These are phyloP conservation scores for Ciborinia camelliae DNA, from an alignment of 2,329 filamentous ascomycete genomes.

Conservation along the genomic window DNA sequence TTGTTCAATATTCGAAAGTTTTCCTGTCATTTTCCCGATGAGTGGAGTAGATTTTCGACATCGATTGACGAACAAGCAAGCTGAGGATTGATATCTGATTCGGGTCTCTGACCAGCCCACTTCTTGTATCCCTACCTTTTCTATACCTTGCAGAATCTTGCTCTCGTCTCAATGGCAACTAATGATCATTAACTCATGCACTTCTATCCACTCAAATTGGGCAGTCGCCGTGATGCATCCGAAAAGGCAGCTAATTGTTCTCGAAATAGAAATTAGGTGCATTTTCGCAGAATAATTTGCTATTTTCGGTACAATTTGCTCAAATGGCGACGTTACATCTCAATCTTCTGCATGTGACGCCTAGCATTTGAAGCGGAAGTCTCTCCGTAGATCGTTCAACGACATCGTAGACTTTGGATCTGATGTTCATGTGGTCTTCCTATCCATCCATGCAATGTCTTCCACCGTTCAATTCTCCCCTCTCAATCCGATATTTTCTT, in stretches of 20 bases:
- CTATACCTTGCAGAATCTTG: neutral
- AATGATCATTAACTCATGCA: neutral
- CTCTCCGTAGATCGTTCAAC: neutral
- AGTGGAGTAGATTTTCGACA: neutral
- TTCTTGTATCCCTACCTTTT: neutral
- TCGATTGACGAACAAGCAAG: too few species aligned
- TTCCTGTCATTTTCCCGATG: neutral
- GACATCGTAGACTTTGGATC: neutral
- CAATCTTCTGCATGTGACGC: neutral
- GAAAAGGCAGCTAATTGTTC: conserved; percentile 1
- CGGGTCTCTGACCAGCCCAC: conserved; percentile 11
- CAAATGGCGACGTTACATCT: neutral
- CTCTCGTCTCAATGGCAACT: neutral
- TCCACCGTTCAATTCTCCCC: neutral
- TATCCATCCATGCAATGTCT: neutral
- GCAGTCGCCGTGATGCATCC: conserved; percentile 3
- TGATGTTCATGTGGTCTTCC: neutral
- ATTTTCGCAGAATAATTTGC: neutral
- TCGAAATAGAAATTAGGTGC: conserved; percentile 5
- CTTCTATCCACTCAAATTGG: neutral
- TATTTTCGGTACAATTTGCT: conserved; percentile 12
- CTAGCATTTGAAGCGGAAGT: neutral
- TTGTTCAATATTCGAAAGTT: neutral
- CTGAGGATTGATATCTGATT: neutral
- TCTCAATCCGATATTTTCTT: neutral